Percentiles rank a stretch among this genome's conserved stretches.
phyloP scores from a whole-genome alignment of 495 filamentous ascomycete genomes.

The Tuber magnatum region DNA sequence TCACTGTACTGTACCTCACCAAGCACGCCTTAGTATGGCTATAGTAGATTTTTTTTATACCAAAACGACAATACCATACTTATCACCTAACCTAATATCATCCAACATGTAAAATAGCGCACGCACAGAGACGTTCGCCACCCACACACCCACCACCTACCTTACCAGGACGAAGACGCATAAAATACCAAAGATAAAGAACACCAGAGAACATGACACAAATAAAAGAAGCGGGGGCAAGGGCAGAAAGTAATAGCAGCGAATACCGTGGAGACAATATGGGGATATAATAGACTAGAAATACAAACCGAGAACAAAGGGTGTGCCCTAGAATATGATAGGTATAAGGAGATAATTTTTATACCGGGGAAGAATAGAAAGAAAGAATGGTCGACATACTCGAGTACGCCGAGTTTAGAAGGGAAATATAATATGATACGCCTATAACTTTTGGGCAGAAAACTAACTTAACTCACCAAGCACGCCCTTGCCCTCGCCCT shows the following conservation, averaged over 20 bases:
- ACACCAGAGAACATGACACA: neutral
- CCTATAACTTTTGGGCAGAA: neutral
- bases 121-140: neutral
- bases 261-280: neutral
- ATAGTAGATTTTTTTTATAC: neutral
- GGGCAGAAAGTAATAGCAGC: neutral
- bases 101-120: neutral
- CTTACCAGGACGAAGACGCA: neutral
- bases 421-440: neutral
- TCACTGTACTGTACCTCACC: neutral
- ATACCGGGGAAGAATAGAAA: neutral
- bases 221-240: neutral
- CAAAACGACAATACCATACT: neutral
- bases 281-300: neutral
- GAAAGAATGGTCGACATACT: neutral
- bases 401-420: neutral
- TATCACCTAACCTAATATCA: neutral
- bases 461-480: neutral
- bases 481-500: neutral
- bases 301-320: neutral
- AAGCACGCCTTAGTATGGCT: neutral
- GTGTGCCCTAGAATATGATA: neutral
- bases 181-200: neutral
- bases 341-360: neutral
- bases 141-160: neutral